A percentile compares a stretch with the other conserved stretches of the same genome.
phyloP scores from a whole-genome alignment of 495 filamentous ascomycete species.

The Symbiotaphrina buchneri region DNA sequence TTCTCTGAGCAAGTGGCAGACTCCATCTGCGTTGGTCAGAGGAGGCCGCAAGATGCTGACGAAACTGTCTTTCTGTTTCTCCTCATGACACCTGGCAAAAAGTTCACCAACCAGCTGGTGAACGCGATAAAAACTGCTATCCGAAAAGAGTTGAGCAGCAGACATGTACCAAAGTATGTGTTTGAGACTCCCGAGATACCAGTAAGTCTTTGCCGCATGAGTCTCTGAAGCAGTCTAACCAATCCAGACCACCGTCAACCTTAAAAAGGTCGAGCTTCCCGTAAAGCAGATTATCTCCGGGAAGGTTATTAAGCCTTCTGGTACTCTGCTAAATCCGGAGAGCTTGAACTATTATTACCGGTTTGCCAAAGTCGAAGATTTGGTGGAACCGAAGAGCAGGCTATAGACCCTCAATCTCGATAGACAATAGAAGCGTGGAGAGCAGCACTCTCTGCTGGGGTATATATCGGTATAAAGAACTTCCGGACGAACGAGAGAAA shows the following conservation, averaged over 20 bases:
- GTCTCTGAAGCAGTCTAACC: constrained; percentile 3
- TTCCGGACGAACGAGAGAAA: too few species aligned
- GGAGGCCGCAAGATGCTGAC: constrained; percentile 40
- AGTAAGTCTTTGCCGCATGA: constrained; percentile 21
- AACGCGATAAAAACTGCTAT: constrained; percentile 37
- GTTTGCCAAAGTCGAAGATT: constrained; percentile 55
- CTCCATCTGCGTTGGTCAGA: constrained; percentile 53
- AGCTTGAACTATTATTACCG: constrained; percentile 58
- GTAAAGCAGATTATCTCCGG: constrained; percentile 73
- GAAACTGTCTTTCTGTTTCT: constrained; percentile 59
- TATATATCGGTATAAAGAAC: too few species aligned
- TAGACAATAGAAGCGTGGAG: too few species aligned
- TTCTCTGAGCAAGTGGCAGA: constrained; percentile 39
- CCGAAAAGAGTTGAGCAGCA: constrained; percentile 33
- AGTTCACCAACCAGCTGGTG: constrained; percentile 31
- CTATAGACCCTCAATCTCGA: constrained; percentile 14
- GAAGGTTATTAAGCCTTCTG: constrained; percentile 47
- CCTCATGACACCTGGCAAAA: constrained; percentile 37
- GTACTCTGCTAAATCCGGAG: constrained; percentile 54
- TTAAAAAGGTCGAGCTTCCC: constrained; percentile 70
- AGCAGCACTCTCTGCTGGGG: too few species aligned
- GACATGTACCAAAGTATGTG: constrained; percentile 57
- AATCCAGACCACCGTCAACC: constrained; percentile 49
- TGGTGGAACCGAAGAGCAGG: constrained; percentile 22
- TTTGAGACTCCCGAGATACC: constrained; percentile 68